These are phyloP conservation scores for Aspergillus funiculosus DNA, from an alignment of 495 filamentous ascomycete species.

Conservation along the genomic window DNA sequence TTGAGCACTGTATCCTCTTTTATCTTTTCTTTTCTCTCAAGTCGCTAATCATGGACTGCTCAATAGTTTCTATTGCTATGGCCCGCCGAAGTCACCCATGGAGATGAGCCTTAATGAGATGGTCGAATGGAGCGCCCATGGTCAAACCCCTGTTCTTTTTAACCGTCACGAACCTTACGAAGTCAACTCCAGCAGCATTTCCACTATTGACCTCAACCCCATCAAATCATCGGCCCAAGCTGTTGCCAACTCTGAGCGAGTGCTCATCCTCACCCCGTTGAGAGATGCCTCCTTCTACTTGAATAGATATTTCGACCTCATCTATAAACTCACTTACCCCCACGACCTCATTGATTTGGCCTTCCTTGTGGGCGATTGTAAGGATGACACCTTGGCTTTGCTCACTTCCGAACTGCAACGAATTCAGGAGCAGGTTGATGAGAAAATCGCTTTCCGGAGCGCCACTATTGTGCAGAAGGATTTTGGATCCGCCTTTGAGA, in stretches of 20 bases:
- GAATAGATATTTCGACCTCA: constrained; percentile 84
- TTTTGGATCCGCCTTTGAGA: constrained; percentile 64
- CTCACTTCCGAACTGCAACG: constrained; percentile 78
- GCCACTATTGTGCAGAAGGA: constrained; percentile 82
- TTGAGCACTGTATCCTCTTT: too few species aligned
- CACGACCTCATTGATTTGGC: constrained; percentile 92
- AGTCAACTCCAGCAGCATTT: constrained; percentile 74
- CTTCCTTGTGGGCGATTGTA: constrained; percentile 88
- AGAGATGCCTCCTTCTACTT: constrained; percentile 82
- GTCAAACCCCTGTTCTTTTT: constrained; percentile 88
- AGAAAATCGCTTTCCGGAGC: constrained; percentile 71
- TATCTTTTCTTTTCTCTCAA: not conserved
- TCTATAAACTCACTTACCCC: constrained; percentile 86
- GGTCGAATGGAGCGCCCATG: constrained; percentile 77
- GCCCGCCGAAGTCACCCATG: constrained; percentile 87
- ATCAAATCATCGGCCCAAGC: constrained; percentile 79
- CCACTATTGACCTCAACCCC: constrained; percentile 73
- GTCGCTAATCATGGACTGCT: not conserved
- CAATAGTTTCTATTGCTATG: constrained; percentile 98
- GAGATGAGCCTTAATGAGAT: constrained; percentile 89
- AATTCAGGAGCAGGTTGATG: constrained; percentile 73
- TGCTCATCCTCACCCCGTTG: constrained; percentile 92
- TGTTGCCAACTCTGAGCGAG: constrained; percentile 69
- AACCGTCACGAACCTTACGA: constrained; percentile 87
- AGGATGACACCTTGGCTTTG: constrained; percentile 80